A percentile compares a stretch with the other conserved stretches of the same genome.
Evolutionary conservation across 805 yeast species (phyloP).

Genomic region (Saturnispora kantuleensis): DNA sequence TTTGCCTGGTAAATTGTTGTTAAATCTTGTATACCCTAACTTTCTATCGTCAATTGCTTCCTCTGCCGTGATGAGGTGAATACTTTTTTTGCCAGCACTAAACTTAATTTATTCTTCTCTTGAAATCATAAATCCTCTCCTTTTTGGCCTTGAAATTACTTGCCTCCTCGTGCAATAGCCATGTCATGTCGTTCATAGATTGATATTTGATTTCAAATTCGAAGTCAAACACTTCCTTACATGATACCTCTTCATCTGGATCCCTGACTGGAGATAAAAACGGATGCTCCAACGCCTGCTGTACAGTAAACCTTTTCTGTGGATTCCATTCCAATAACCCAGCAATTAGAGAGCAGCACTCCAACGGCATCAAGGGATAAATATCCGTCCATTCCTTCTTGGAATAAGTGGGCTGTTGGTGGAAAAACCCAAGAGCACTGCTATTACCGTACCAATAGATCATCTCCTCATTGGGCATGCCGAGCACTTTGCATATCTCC

Average conservation of each 20-base stretch:
- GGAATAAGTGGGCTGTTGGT: slow-evolving; percentile 34
- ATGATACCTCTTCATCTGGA: slow-evolving; percentile 43
- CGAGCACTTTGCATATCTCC: slow-evolving; percentile 60
- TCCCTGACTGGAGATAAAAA: slow-evolving; percentile 48
- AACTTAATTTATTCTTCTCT: not conserved
- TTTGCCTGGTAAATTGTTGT: too few species aligned
- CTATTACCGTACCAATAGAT: slow-evolving; percentile 35
- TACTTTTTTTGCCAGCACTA: not conserved
- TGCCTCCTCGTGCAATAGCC: slow-evolving; percentile 44
- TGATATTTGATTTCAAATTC: slow-evolving; percentile 44
- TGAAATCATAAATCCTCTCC: slow-evolving; percentile 8
- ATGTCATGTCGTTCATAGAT: slow-evolving; percentile 37
- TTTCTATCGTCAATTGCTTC: not conserved
- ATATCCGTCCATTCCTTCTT: slow-evolving; percentile 40
- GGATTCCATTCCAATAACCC: slow-evolving; percentile 59
- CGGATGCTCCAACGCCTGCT: slow-evolving; percentile 46
- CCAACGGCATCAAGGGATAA: slow-evolving; percentile 48
- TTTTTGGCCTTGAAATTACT: slow-evolving; percentile 34
- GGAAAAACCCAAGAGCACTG: slow-evolving; percentile 37
- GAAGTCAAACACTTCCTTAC: slow-evolving; percentile 48
- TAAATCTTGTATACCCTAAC: too few species aligned
- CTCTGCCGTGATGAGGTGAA: not conserved
- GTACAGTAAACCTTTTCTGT: slow-evolving; percentile 41
- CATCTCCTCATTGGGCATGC: slow-evolving; percentile 50
- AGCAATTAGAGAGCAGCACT: slow-evolving; percentile 39